phyloP scores from a whole-genome alignment of 1,284 basidiomycete species.

The Golubevia sp. region DNA sequence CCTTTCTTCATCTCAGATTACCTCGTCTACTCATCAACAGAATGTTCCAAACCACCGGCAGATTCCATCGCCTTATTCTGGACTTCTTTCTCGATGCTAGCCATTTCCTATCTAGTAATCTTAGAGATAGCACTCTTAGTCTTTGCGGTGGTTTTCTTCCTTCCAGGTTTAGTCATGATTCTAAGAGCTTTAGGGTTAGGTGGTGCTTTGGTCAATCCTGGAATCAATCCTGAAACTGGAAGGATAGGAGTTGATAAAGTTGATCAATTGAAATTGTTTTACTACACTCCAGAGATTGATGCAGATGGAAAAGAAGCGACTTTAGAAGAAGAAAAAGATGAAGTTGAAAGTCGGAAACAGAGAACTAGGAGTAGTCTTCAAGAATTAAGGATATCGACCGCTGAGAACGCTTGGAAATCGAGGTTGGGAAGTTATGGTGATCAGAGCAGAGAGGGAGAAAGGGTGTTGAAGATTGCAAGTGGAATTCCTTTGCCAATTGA shows the following conservation, averaged over 20 bases:
- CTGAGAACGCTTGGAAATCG: background rate
- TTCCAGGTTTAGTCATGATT: constrained; percentile 32
- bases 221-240: constrained; percentile 29
- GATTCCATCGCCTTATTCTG: constrained; percentile 38
- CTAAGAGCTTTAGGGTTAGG: constrained; percentile 33
- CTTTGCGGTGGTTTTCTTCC: constrained; percentile 36
- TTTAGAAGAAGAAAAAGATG: background rate
- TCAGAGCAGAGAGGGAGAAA: background rate
- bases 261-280: constrained; percentile 34
- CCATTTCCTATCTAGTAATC: constrained; percentile 38
- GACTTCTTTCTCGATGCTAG: constrained; percentile 25
- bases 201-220: constrained; percentile 20
- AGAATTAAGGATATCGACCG: background rate
- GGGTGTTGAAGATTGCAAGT: background rate
- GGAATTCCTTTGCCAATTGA: constrained; percentile 5
- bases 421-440: background rate
- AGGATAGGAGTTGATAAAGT: constrained; percentile 35
- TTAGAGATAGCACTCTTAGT: constrained; percentile 35
- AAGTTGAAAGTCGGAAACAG: background rate
- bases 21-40: constrained; percentile 33
- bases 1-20: constrained; percentile 12
- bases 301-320: constrained; percentile 6
- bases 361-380: background rate
- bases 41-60: constrained; percentile 31
- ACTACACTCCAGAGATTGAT: constrained; percentile 33